Conservation (phyloP, 1,139 yeast species). For the Saccharomyces hybrid region DNA sequence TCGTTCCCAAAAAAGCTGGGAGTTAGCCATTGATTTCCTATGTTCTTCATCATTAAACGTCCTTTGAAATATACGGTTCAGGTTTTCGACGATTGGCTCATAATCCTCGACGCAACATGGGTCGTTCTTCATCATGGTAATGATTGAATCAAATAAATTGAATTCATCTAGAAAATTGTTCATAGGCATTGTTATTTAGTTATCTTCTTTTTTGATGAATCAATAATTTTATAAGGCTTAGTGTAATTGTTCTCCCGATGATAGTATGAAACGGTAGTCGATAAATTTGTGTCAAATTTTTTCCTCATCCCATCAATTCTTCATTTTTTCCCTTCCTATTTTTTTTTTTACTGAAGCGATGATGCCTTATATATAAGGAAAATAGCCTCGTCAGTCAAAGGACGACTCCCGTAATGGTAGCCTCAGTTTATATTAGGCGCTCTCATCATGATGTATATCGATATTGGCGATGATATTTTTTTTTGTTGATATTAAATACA, state of each 20-base stretch:
- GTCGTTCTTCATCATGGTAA: background rate
- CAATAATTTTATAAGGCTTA: background rate
- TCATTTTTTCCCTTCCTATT: background rate
- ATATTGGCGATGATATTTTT: background rate
- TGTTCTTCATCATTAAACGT: slow-evolving; percentile 22
- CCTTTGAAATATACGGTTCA: slow-evolving; percentile 20
- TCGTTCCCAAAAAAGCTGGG: slow-evolving; percentile 17
- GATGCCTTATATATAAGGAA: background rate
- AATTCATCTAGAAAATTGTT: slow-evolving; percentile 7
- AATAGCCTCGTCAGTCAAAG: background rate
- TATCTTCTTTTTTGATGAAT: background rate
- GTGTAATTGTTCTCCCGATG: background rate
- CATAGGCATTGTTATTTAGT: background rate
- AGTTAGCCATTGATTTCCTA: slow-evolving; percentile 16
- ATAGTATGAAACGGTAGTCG: background rate
- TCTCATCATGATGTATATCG: background rate
- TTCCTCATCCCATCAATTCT: background rate
- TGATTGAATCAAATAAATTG: background rate
- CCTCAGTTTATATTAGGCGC: background rate
- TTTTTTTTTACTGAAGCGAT: background rate
- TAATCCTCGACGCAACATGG: background rate
- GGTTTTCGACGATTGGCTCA: background rate
- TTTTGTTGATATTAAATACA: slow-evolving; percentile 2
- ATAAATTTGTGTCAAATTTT: background rate
- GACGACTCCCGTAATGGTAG: background rate